phyloP scores from a whole-genome alignment of 495 filamentous ascomycete genomes.

The Apiosordaria backusii region DNA sequence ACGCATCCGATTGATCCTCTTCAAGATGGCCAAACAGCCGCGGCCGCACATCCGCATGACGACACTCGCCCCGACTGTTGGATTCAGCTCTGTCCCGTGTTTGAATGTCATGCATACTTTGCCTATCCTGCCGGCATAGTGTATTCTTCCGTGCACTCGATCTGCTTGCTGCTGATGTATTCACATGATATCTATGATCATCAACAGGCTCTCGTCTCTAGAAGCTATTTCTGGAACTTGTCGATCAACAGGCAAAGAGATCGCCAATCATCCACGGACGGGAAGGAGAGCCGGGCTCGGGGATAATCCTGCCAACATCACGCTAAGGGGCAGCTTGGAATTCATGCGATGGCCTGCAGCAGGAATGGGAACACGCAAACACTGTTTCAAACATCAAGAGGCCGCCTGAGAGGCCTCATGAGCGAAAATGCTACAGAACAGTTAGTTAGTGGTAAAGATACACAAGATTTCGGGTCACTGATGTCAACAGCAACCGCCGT shows the following conservation, averaged over 20 bases:
- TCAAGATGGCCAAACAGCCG: background rate
- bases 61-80: background rate
- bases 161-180: background rate
- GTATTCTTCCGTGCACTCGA: background rate
- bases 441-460: background rate
- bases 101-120: background rate
- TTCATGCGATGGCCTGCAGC: background rate
- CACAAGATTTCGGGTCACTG: background rate
- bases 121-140: background rate
- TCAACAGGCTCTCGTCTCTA: too few species aligned
- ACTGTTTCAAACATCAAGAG: background rate
- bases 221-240: background rate
- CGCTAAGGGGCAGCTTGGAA: background rate
- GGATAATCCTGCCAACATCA: background rate
- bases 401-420: background rate
- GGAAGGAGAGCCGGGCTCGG: background rate
- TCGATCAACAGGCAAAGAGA: background rate
- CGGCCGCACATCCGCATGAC: background rate
- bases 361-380: background rate
- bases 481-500: too few species aligned
- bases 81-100: background rate
- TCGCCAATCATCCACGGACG: background rate
- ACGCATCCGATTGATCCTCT: background rate
- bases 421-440: background rate
- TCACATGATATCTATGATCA: too few species aligned